Conservation (phyloP, 805 yeast species). For the Wickerhamomyces chaumierensis region DNA sequence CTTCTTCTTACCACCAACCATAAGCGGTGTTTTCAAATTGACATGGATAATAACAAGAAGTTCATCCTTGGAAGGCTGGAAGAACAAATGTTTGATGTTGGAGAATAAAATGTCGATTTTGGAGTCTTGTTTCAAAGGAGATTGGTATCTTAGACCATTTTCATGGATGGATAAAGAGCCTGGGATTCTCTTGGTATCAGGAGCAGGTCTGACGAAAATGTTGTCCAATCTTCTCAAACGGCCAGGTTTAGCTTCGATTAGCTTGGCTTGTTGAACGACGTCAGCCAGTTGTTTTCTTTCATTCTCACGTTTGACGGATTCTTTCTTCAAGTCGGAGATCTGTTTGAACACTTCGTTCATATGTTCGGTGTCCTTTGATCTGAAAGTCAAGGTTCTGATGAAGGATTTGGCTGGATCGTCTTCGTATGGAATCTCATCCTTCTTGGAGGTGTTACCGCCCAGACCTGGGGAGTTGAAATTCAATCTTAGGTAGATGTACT, state of each 20-base stretch:
- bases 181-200: slow-evolving; percentile 92
- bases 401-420: slow-evolving; percentile 80
- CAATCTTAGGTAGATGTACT: slow-evolving; percentile 78
- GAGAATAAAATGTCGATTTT: slow-evolving; percentile 79
- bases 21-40: slow-evolving; percentile 83
- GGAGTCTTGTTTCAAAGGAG: slow-evolving; percentile 76
- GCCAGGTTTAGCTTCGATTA: slow-evolving; percentile 71
- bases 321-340: slow-evolving; percentile 86
- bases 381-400: slow-evolving; percentile 73
- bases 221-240: slow-evolving; percentile 81
- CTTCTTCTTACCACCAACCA: slow-evolving; percentile 84
- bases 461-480: slow-evolving; percentile 91
- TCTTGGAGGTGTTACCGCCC: slow-evolving; percentile 56
- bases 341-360: slow-evolving; percentile 83
- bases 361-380: slow-evolving; percentile 85
- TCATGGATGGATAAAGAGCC: slow-evolving; percentile 88
- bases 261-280: slow-evolving; percentile 83
- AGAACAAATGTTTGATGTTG: slow-evolving; percentile 86
- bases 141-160: slow-evolving; percentile 90
- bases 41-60: slow-evolving; percentile 85
- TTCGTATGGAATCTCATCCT: slow-evolving; percentile 83
- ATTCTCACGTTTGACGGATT: slow-evolving; percentile 78
- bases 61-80: slow-evolving; percentile 95
- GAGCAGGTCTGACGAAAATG: slow-evolving; percentile 88
- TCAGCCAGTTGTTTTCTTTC: slow-evolving; percentile 90